Evolutionary conservation across 192 early-diverging fungal genomes (phyloP).

Genomic region (Podila epigama): DNA sequence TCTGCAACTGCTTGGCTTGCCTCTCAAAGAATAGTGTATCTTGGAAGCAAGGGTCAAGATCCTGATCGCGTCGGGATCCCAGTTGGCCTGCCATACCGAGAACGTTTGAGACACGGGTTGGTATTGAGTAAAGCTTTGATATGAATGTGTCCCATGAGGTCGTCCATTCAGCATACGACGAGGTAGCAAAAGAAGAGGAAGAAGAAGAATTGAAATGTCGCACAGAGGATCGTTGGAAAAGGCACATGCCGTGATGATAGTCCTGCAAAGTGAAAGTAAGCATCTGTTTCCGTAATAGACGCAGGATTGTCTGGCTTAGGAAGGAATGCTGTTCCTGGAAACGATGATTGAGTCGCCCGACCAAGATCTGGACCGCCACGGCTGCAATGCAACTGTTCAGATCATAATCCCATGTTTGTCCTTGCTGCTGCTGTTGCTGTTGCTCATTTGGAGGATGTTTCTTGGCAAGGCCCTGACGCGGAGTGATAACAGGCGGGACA

Average conservation of each 20-base stretch:
- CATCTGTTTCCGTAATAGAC: slow-evolving; percentile 12
- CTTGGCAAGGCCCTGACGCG: background rate
- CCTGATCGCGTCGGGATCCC: background rate
- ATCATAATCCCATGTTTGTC: background rate
- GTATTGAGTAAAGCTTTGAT: slow-evolving; percentile 30
- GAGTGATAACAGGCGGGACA: background rate
- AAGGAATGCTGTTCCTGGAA: slow-evolving; percentile 42
- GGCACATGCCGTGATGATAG: slow-evolving; percentile 9
- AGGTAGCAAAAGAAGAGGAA: background rate
- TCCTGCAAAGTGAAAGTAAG: slow-evolving; percentile 8
- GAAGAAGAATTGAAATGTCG: background rate
- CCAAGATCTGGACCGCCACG: slow-evolving; percentile 23
- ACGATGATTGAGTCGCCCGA: slow-evolving; percentile 12
- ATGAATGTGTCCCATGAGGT: slow-evolving; percentile 22
- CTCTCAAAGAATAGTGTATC: slow-evolving; percentile 17
- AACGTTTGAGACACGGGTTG: slow-evolving; percentile 27
- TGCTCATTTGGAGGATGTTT: background rate
- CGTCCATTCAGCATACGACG: background rate
- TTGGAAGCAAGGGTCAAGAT: slow-evolving; percentile 22
- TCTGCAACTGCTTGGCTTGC: slow-evolving; percentile 13
- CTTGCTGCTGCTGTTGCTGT: background rate
- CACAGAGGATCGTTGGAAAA: background rate
- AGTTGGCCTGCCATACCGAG: slow-evolving; percentile 6
- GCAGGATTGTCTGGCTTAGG: slow-evolving; percentile 28
- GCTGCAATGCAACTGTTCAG: background rate